Conservation (phyloP, 306 rosid species). For the Benincasa hispida region DNA sequence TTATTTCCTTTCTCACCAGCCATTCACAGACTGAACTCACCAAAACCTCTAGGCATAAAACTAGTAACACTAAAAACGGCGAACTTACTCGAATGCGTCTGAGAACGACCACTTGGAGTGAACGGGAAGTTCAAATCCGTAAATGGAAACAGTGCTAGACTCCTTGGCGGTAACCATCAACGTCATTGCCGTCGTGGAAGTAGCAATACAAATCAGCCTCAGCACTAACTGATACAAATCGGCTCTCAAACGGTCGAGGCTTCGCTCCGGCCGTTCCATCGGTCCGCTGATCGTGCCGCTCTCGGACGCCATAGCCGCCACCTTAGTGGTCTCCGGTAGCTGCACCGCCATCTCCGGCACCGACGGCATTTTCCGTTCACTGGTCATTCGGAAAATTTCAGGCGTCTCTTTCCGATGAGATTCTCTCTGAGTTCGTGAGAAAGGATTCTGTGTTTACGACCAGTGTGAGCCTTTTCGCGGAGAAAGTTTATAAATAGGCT, state of each 20-base stretch:
- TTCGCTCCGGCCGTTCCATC: conserved; percentile 9
- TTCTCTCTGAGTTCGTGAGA: background rate
- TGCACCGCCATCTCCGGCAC: conserved; percentile 10
- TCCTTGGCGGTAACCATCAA: conserved; percentile 70
- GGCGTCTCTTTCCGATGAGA: background rate
- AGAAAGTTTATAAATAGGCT: background rate
- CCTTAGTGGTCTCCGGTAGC: conserved; percentile 8
- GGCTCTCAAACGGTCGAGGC: conserved; percentile 16
- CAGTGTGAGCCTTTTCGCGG: background rate
- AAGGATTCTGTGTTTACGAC: background rate
- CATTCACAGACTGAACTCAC: background rate
- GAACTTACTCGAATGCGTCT: conserved; percentile 49
- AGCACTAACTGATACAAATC: conserved; percentile 33
- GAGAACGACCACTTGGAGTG: conserved; percentile 79
- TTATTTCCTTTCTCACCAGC: background rate
- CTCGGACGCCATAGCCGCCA: conserved; percentile 25
- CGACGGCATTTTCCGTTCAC: conserved; percentile 29
- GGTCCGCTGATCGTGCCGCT: conserved; percentile 26
- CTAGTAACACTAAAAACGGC: background rate
- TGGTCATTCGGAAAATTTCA: conserved; percentile 17
- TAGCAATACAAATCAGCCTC: conserved; percentile 37
- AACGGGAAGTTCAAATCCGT: conserved; percentile 51
- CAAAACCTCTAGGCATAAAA: background rate
- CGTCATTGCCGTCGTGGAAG: conserved; percentile 38
- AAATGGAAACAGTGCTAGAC: conserved; percentile 34